Evolutionary conservation across 1,284 basidiomycete genomes (phyloP).

Genomic region (Takashimella koratensis): DNA sequence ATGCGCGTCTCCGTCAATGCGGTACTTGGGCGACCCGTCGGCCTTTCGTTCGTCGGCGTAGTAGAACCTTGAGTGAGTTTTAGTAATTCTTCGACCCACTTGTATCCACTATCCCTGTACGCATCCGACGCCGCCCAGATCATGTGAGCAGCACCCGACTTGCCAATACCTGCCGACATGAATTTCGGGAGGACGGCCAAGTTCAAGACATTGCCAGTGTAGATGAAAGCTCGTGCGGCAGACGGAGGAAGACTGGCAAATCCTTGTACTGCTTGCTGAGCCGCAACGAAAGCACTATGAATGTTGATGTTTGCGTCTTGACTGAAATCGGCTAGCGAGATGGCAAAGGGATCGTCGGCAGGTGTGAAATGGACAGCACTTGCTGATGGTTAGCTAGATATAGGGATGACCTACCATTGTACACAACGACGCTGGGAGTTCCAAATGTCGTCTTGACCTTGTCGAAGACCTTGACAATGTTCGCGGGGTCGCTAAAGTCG

Average conservation of each 20-base stretch:
- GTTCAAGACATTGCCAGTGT: conserved; percentile 22
- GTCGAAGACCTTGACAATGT: too few relatives aligned
- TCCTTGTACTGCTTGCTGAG: conserved; percentile 16
- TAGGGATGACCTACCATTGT: too few relatives aligned
- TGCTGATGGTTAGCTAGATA: too few relatives aligned
- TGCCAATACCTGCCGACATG: conserved; percentile 9
- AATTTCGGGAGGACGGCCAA: conserved; percentile 11
- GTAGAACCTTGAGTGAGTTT: too few relatives aligned
- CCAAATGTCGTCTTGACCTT: too few relatives aligned
- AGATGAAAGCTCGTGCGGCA: conserved; percentile 14
- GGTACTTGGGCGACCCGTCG: too few relatives aligned
- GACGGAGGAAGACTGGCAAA: conserved; percentile 12
- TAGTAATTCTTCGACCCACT: conserved; percentile 14
- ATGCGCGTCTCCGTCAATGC: too few relatives aligned
- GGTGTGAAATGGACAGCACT: too few relatives aligned
- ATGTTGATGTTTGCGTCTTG: conserved; percentile 11
- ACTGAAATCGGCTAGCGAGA: conserved; percentile 9
- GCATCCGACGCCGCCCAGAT: conserved; percentile 13
- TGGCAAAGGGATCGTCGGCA: too few relatives aligned
- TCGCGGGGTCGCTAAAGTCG: too few relatives aligned
- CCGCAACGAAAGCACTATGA: conserved; percentile 15
- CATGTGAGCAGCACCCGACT: conserved; percentile 15
- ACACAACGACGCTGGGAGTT: too few relatives aligned
- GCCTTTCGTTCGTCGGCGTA: too few relatives aligned
- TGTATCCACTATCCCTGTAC: conserved; percentile 14